Percentiles rank a stretch among this genome's conserved stretches.
These are phyloP conservation scores for Austropuccinia psidii DNA, from an alignment of 1,284 basidiomycete genomes.

Conservation along the genomic window DNA sequence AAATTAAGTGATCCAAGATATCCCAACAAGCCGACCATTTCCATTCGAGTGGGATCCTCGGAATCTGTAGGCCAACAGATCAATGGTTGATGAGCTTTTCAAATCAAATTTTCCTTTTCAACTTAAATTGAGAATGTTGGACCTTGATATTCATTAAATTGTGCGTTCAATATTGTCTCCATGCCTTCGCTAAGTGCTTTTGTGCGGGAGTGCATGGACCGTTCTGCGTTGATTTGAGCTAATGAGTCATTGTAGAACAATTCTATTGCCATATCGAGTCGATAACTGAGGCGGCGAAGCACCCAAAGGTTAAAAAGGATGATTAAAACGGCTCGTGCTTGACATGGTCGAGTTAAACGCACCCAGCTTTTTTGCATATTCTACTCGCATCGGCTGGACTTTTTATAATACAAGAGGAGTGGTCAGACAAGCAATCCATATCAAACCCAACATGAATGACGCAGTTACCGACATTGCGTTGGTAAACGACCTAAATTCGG, in stretches of 20 bases:
- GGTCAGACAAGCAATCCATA: too few species aligned
- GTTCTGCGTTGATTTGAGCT: constrained; percentile 28
- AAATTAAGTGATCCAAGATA: constrained; percentile 13
- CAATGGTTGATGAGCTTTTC: background rate
- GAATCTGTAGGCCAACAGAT: background rate
- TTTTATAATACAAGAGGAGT: too few species aligned
- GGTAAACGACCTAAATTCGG: constrained; percentile 26
- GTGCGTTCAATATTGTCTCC: background rate
- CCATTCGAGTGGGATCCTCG: constrained; percentile 16
- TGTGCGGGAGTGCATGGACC: constrained; percentile 10
- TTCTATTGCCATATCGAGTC: constrained; percentile 29
- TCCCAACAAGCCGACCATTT: constrained; percentile 30
- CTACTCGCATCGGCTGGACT: constrained; percentile 31
- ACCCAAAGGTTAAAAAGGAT: background rate
- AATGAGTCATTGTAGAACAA: constrained; percentile 24
- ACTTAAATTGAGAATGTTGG: background rate
- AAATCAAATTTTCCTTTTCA: background rate
- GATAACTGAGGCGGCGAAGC: constrained; percentile 16
- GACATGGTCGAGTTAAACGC: background rate
- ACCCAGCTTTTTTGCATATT: constrained; percentile 35
- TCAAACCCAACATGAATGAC: background rate
- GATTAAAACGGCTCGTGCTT: background rate
- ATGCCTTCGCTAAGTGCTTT: constrained; percentile 17
- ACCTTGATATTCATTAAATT: constrained; percentile 37
- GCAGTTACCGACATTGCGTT: constrained; percentile 25